Conservation (phyloP, 2,329 filamentous ascomycete species). For the Microdochium nivale region DNA sequence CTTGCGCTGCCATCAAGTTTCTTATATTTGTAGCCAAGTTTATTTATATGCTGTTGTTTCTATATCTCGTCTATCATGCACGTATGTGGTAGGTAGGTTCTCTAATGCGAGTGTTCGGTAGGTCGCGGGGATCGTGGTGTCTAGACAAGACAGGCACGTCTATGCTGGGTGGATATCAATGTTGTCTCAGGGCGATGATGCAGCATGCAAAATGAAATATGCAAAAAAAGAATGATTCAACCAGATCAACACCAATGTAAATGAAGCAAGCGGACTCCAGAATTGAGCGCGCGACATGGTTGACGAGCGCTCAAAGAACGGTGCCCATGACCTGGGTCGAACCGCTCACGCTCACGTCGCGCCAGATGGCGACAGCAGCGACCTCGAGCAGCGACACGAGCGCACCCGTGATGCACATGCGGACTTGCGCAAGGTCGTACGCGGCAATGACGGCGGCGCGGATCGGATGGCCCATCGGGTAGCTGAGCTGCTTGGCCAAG, state of each 20-base stretch:
- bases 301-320: constrained; percentile 12
- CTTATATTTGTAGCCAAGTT: too few species aligned
- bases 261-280: too few species aligned
- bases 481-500: constrained; percentile 24
- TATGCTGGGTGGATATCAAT: too few species aligned
- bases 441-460: constrained; percentile 23
- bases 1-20: too few species aligned
- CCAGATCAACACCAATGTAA: too few species aligned
- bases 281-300: not conserved
- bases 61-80: not conserved
- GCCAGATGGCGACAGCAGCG: constrained; percentile 20
- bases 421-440: constrained; percentile 24
- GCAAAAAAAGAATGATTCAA: too few species aligned
- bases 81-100: not conserved
- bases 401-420: constrained; percentile 25
- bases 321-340: constrained; percentile 23
- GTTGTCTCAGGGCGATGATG: too few species aligned
- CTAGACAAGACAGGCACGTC: too few species aligned
- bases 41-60: not conserved
- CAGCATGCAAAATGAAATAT: too few species aligned
- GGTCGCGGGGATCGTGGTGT: too few species aligned
- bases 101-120: too few species aligned
- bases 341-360: constrained; percentile 19
- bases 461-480: constrained; percentile 19
- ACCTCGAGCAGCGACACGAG: constrained; percentile 19